Percentiles rank a stretch among this genome's conserved stretches.
phyloP scores from a whole-genome alignment of 345 rosid species.

The Hibiscus syriacus region DNA sequence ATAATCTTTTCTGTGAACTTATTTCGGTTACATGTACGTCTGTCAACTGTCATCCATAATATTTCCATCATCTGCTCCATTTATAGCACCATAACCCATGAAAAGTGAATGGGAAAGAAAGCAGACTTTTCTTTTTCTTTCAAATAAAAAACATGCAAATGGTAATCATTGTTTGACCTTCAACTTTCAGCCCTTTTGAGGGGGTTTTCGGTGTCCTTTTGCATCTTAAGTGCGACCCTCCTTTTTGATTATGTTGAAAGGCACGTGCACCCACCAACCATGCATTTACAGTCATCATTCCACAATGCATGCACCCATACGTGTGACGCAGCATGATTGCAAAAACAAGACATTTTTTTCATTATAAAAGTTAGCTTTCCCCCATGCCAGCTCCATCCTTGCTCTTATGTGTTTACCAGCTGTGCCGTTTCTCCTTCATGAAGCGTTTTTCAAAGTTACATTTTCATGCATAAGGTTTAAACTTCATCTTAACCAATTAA shows the following conservation, averaged over 20 bases:
- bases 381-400: not conserved
- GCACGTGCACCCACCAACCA: slow-evolving; percentile 2
- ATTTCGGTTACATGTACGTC: slow-evolving; percentile 28
- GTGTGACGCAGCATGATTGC: slow-evolving; percentile 12
- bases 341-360: not conserved
- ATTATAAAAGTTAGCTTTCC: slow-evolving; percentile 7
- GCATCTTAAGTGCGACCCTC: too few species aligned
- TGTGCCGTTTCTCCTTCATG: not conserved
- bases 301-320: not conserved
- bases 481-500: slow-evolving; percentile 6
- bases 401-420: not conserved
- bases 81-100: not conserved
- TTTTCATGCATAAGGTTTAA: too few species aligned
- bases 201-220: slow-evolving; percentile 17
- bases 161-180: slow-evolving; percentile 23
- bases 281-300: not conserved
- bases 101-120: too few species aligned
- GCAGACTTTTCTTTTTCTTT: too few species aligned
- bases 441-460: too few species aligned
- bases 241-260: slow-evolving; percentile 7
- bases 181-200: slow-evolving; percentile 79
- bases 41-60: slow-evolving; percentile 25
- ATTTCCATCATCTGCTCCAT: not conserved
- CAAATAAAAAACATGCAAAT: slow-evolving; percentile 7
- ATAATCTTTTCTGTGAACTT: too few species aligned